A percentile compares a stretch with the other conserved stretches of the same genome.
phyloP scores from a whole-genome alignment of 2,329 filamentous ascomycete genomes.

The Arthrobotrys sinensis region DNA sequence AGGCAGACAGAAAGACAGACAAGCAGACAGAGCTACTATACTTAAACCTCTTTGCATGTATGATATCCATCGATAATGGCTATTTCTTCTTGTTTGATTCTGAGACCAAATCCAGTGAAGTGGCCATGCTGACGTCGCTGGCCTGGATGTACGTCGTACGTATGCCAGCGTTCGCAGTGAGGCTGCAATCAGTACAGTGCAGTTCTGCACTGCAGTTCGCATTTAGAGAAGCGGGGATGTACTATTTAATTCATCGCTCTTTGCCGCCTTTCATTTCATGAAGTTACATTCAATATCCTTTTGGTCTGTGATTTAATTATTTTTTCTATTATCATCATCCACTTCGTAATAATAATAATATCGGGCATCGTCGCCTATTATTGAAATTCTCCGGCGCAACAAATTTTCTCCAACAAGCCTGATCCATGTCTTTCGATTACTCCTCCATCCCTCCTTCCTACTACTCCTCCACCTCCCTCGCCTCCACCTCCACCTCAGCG shows the following conservation, averaged over 20 bases:
- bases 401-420: conserved; percentile 37
- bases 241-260: too few relatives aligned
- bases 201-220: too few relatives aligned
- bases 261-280: too few relatives aligned
- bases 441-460: conserved; percentile 24
- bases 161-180: background rate
- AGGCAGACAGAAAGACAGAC: too few relatives aligned
- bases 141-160: background rate
- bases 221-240: too few relatives aligned
- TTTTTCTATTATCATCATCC: background rate
- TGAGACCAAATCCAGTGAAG: background rate
- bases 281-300: too few relatives aligned
- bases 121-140: conserved; percentile 13
- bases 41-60: too few relatives aligned
- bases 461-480: conserved; percentile 23
- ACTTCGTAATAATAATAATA: background rate
- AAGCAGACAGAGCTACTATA: too few relatives aligned
- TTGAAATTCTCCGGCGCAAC: conserved; percentile 14
- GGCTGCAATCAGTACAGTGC: background rate
- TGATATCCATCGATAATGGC: too few relatives aligned
- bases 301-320: background rate
- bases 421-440: conserved; percentile 29
- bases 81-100: too few relatives aligned
- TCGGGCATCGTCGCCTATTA: too few relatives aligned
- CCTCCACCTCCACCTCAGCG: conserved; percentile 21